Conservation (phyloP, 2,329 filamentous ascomycete genomes). For the Phialemonium atrogriseum region DNA sequence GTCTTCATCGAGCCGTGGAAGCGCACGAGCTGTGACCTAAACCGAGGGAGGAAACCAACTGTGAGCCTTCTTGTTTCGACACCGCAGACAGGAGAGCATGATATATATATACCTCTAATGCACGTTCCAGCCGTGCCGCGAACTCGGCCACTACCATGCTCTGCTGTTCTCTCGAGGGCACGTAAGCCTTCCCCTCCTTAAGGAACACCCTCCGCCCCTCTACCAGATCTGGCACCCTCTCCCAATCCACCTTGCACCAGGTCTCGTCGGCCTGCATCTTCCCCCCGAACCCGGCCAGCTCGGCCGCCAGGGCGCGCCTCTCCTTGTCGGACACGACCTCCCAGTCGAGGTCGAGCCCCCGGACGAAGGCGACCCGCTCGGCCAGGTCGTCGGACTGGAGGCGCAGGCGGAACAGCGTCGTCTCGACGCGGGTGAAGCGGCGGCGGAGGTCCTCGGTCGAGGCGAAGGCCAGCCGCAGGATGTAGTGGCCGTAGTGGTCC, state of each 20-base stretch:
- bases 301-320: constrained; percentile 51
- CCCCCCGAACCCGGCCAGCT: constrained; percentile 41
- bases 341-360: constrained; percentile 73
- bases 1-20: constrained; percentile 91
- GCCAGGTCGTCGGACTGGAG: constrained; percentile 66
- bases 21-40: constrained; percentile 80
- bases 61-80: too few relatives aligned
- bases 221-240: constrained; percentile 81
- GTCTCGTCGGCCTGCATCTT: constrained; percentile 54
- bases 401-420: constrained; percentile 77
- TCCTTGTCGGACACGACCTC: constrained; percentile 75
- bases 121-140: constrained; percentile 66
- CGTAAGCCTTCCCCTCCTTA: constrained; percentile 78
- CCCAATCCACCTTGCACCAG: constrained; percentile 98
- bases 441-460: constrained; percentile 83
- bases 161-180: constrained; percentile 77
- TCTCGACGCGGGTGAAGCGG: constrained; percentile 80
- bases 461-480: constrained; percentile 85
- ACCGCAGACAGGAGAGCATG: too few relatives aligned
- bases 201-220: constrained; percentile 71
- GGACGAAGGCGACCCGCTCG: constrained; percentile 71
- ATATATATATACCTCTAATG: constrained; percentile 68
- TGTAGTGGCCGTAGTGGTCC: constrained; percentile 98
- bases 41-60: constrained; percentile 2
- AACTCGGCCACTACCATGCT: constrained; percentile 90